Conservation (phyloP, 1,139 yeast species). For the Schwanniomyces etchellsii region DNA sequence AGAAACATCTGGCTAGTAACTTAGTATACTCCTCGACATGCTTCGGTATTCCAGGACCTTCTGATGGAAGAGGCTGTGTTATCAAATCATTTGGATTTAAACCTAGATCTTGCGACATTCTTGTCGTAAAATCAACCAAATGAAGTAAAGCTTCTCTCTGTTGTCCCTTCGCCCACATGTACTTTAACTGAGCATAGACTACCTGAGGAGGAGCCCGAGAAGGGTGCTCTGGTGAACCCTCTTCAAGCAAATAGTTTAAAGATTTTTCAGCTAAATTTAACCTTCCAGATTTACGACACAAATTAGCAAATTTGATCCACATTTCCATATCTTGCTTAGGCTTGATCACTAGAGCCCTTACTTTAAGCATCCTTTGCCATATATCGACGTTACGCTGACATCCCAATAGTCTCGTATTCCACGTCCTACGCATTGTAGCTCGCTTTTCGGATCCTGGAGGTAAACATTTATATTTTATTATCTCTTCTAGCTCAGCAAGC, state of each 20-base stretch:
- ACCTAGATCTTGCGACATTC: conserved; percentile 85
- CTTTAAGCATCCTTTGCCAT: conserved; percentile 95
- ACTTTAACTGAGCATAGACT: conserved; percentile 92
- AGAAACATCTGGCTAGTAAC: conserved; percentile 84
- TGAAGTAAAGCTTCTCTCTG: conserved; percentile 82
- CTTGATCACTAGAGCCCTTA: conserved; percentile 85
- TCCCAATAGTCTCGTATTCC: conserved; percentile 90
- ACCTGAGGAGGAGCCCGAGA: conserved; percentile 92
- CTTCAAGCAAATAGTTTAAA: conserved; percentile 67
- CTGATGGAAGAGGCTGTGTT: conserved; percentile 80
- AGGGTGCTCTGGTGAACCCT: conserved; percentile 52
- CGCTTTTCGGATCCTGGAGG: conserved; percentile 81
- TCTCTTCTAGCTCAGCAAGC: conserved; percentile 95
- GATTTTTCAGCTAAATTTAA: conserved; percentile 91
- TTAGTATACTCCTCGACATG: conserved; percentile 83
- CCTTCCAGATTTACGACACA: conserved; percentile 91
- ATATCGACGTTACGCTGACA: conserved; percentile 96
- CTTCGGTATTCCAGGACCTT: conserved; percentile 66
- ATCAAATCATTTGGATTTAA: conserved; percentile 75
- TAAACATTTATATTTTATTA: conserved; percentile 77
- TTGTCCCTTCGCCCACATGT: conserved; percentile 95
- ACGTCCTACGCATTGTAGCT: conserved; percentile 76
- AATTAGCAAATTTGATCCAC: conserved; percentile 97
- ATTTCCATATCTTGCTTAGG: conserved; percentile 97
- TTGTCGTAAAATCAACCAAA: conserved; percentile 81